phyloP scores from a whole-genome alignment of 106 monocot genomes.

The Dioscorea alata region DNA sequence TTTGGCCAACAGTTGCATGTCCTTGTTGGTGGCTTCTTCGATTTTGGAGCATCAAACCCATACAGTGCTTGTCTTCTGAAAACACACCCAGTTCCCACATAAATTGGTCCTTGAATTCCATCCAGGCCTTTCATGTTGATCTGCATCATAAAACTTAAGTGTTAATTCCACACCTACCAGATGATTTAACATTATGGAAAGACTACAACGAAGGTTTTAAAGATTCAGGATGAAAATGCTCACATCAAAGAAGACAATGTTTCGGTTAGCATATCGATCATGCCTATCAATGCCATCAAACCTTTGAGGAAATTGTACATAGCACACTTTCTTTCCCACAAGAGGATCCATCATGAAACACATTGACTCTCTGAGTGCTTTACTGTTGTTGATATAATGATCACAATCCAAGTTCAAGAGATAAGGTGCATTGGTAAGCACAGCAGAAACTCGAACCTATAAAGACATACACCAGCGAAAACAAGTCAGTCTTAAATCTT shows the following conservation, averaged over 20 bases:
- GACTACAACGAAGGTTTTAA: not conserved
- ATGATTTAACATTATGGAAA: not conserved
- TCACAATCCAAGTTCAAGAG: constrained; percentile 77
- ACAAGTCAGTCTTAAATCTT: not conserved
- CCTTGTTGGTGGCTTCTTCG: constrained; percentile 62
- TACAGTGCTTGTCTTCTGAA: constrained; percentile 65
- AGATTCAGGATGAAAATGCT: constrained; percentile 12
- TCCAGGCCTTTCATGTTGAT: constrained; percentile 96
- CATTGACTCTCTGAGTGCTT: constrained; percentile 68
- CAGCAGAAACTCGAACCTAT: constrained; percentile 72
- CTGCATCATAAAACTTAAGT: constrained; percentile 24
- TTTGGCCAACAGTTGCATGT: constrained; percentile 87
- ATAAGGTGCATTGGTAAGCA: constrained; percentile 70
- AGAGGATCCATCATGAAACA: constrained; percentile 83
- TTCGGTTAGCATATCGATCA: constrained; percentile 73
- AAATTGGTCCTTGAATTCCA: constrained; percentile 92
- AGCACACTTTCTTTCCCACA: constrained; percentile 58
- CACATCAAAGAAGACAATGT: constrained; percentile 76
- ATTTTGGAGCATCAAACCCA: constrained; percentile 70
- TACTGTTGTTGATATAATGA: constrained; percentile 76
- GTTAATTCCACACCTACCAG: not conserved
- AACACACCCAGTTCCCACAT: constrained; percentile 85
- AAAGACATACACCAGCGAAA: constrained; percentile 1
- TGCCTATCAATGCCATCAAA: constrained; percentile 71
- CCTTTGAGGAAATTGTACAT: constrained; percentile 75